Base-by-base conservation (phyloP, 495 filamentous ascomycete genomes). In the Penicillium longicatenatum region DNA sequence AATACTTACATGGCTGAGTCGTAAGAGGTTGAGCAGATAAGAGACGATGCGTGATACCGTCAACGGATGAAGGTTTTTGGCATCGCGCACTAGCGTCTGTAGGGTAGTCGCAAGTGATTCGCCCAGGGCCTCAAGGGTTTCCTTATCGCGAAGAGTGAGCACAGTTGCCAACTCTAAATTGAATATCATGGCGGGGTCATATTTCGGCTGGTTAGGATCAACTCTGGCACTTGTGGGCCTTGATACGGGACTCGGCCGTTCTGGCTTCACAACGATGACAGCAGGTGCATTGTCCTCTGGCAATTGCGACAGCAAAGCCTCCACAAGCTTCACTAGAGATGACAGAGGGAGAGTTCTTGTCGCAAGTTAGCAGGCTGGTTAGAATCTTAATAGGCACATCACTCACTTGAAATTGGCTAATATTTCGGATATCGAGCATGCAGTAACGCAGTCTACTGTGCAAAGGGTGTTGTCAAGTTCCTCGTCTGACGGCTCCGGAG, bases 401-500 rank as follows among this genome's bases (percentile, higher is more conserved):
- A 78, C 86, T 78, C 75, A 93, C 89, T 88, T 86, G 58, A 97
- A 86, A 65, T 97, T 96, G 11, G 83, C 79, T 62, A 97, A 85
- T 22, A 98, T 86, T 55, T 89, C 89, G 35, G 87, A 85, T 57
- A 97, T 87, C 54, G 87, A 86, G 71, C 95, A 98, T 30, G 89
- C 86, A 57, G 92, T 92, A 37, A 99, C 85, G 60, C 93, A 98
- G 65, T 98, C 94, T 7, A 96, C 92, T 0, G 95, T 93, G 69
- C 89, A 92, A 16, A 98, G 74, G 0, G 94, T 98, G 68, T 93
- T 96, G 60, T 98, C 95, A 47, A 99, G 79, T 70, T 99, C 94
- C 65, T 98, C 94, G 54, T 97, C 92, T 1, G 94, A 97, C 2
- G 94, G 94, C 73, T 98, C 95, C 6, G 94, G 94, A 10, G 94